These are phyloP conservation scores for Hypoxylon crocopeplum DNA, from an alignment of 495 filamentous ascomycete genomes.

Conservation along the genomic window DNA sequence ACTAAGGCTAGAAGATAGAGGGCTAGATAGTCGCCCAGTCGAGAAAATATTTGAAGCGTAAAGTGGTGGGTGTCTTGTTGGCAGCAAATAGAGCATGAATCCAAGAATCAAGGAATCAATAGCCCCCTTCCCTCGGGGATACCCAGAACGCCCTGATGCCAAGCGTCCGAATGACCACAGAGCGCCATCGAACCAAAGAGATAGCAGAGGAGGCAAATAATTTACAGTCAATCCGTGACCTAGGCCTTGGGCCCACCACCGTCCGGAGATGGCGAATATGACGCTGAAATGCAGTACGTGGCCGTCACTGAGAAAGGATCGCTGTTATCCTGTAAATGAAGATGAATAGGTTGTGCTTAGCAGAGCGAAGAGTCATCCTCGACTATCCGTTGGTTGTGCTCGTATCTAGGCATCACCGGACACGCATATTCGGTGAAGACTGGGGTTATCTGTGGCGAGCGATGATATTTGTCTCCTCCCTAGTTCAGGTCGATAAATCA, in stretches of 20 bases:
- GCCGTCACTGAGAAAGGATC: too few relatives aligned
- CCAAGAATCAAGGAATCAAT: too few relatives aligned
- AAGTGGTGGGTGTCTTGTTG: neutral
- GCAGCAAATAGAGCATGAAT: neutral
- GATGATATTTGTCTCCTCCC: neutral
- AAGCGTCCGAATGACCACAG: too few relatives aligned
- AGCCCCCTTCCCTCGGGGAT: too few relatives aligned
- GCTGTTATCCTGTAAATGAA: neutral
- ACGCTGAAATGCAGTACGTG: too few relatives aligned
- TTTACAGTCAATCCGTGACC: too few relatives aligned
- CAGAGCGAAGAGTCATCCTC: neutral
- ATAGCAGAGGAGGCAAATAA: too few relatives aligned
- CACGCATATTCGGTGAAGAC: constrained; percentile 23
- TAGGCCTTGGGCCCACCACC: too few relatives aligned
- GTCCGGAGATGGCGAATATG: too few relatives aligned
- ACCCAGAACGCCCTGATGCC: too few relatives aligned
- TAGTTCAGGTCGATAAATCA: neutral
- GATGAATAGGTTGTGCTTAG: neutral
- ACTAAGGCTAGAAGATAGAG: neutral
- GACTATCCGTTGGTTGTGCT: neutral
- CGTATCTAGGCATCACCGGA: constrained; percentile 8
- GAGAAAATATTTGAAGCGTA: neutral
- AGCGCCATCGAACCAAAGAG: too few relatives aligned
- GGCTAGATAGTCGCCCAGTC: neutral
- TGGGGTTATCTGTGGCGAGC: constrained; percentile 21